Evolutionary conservation across 2,329 filamentous ascomycete genomes (phyloP), one percentile per base, ranked within the genome.

Genomic region (Colletotrichum destructivum): DNA sequence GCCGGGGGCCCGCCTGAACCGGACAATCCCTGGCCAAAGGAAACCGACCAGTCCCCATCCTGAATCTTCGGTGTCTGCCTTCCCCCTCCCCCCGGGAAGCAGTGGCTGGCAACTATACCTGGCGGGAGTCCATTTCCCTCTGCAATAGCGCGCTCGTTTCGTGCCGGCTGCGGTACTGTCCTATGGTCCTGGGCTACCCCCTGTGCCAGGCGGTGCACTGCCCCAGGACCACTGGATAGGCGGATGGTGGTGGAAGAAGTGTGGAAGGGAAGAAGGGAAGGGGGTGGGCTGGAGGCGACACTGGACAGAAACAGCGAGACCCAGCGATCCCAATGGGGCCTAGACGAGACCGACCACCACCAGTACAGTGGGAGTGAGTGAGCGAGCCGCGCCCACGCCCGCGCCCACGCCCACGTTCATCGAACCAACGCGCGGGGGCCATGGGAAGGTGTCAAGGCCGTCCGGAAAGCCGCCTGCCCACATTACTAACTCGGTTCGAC

Each of bases 401-500:
- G 40, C 51, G 60, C 47, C 51, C 59, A 56, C 31, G 38, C 31
- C 66, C 44, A n/a, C 35, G 42, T 18, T 21, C 52, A 66, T 56
- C 54, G 66, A 63, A 56, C 46, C 67, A 66, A 66, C 68, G 68
- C 44, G 67, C 38, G 68, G 40, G 63, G n/a, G 18, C 52, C 23
- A 64, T 57, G 61, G 42, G 44, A 66, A 52, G 42, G 54, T 13
- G 61, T 51, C 38, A 18, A 62, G 63, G 63, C 69, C 69, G 57
- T 62, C 69, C 57, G 57, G 65, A 62, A 69, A 69, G 69, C 38
- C 64, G 69, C 40, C 64, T 62, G 68, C 64, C 69, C 69, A 69
- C 64, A 71, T 71, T 71, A 69, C 69, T 71, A 71, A 71, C 69
- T 62, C 69, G 16, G 21, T 68, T 66, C 49, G 54, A 71, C 63